Base-by-base conservation (phyloP, 345 rosid genomes). In the Limnanthes douglasii region DNA sequence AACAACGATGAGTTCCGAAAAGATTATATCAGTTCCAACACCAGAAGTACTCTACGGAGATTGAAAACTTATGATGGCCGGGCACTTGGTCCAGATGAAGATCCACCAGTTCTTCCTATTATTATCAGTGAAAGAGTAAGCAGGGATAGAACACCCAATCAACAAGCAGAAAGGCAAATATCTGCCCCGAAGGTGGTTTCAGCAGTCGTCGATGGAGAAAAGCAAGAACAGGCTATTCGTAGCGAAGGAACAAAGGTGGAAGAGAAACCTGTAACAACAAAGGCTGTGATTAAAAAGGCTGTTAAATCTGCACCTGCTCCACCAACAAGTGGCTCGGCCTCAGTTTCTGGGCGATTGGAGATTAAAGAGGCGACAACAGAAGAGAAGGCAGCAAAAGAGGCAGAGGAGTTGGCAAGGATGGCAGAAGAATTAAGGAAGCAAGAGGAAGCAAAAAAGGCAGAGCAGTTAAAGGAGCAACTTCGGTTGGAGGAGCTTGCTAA, bases 21-120 rank as follows among this genome's bases (percentile, higher is more conserved):
- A 27, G 68, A 77, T 28, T 86, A 86, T 43, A 30, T 60, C 45
- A 75, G 57, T 22, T 55, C 65, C 70, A 86, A 77, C 44, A 24
- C 54, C 3, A 69, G 64, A 43, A 70, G 78, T 46, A 86, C 86
- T 16, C 19, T 62, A 3, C 63, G 72, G 69, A 80, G 94, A 64
- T 40, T 86, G 38, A 70, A 63, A 59, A 86, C 90, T 12, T 41
- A 59, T 21, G 95, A 84, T 49, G 95, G 95, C 24, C 86, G 95
- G 32, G 59, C 88, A 32, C 76, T 74, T 26, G 96, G 96, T 43
- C 88, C 75, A 30, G 68, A 74, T 48, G 96, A 86, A 60, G 72
- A 60, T 35, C 70, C 65, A 12, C 74, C 75, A 31, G 53, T 47
- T 31, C 45, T 74, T 48, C 70, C 69, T 24, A 37, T 54, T 50